A percentile compares a stretch with the other conserved stretches of the same genome.
phyloP scores from a whole-genome alignment of 345 rosid species.

The Jatropha curcas region DNA sequence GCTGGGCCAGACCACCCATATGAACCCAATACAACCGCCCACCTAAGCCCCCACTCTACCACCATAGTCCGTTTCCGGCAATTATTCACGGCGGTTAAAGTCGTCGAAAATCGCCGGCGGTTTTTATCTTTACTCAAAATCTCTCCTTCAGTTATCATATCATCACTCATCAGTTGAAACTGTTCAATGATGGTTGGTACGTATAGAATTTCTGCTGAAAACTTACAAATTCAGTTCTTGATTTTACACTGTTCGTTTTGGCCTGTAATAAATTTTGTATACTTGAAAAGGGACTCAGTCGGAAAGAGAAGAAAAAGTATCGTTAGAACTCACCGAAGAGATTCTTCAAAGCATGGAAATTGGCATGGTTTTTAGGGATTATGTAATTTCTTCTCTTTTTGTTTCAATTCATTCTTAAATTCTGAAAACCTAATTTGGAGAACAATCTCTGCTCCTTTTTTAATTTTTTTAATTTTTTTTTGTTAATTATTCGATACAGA shows the following conservation, averaged over 20 bases:
- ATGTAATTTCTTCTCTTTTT: conserved; percentile 38
- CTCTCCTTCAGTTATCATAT: too few relatives aligned
- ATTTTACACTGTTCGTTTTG: background rate
- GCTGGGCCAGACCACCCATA: background rate
- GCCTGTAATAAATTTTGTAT: background rate
- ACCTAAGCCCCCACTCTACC: background rate
- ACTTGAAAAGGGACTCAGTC: conserved; percentile 17
- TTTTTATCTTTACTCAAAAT: background rate
- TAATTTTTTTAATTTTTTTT: too few relatives aligned
- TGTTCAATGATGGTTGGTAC: conserved; percentile 13
- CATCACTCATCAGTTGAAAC: background rate
- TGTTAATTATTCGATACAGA: conserved; percentile 37
- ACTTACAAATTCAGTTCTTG: background rate
- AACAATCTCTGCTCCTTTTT: too few relatives aligned
- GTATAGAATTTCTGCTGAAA: background rate
- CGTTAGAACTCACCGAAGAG: conserved; percentile 83
- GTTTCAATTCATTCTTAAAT: background rate
- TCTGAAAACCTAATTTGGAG: conserved; percentile 24
- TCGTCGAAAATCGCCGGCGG: too few relatives aligned
- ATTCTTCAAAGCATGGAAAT: conserved; percentile 91
- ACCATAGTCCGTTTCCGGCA: background rate
- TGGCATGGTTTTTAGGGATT: conserved; percentile 83
- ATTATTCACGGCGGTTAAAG: background rate
- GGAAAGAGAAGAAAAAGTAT: conserved; percentile 29
- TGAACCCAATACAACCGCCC: too few relatives aligned